Evolutionary conservation across 1,139 yeast species (phyloP).

Genomic region (Groenewaldozyma auringiensis): DNA sequence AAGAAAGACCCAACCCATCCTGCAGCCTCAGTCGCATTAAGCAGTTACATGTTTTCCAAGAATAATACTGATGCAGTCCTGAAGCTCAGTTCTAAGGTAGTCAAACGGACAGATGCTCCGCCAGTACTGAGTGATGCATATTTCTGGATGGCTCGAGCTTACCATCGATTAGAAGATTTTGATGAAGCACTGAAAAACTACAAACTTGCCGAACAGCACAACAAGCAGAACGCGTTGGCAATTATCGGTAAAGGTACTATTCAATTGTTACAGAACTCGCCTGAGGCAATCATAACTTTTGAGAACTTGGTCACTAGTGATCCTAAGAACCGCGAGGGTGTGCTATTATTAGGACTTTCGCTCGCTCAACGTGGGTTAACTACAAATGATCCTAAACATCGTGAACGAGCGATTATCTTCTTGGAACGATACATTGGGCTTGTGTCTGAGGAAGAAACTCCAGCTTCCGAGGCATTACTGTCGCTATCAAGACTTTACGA

Average conservation of each 20-base stretch:
- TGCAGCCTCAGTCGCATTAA: conserved; percentile 41
- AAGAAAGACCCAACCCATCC: conserved; percentile 32
- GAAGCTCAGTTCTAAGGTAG: conserved; percentile 47
- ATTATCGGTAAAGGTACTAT: conserved; percentile 83
- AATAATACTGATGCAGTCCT: conserved; percentile 51
- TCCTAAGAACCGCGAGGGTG: conserved; percentile 65
- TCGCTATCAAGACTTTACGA: conserved; percentile 65
- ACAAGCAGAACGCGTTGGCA: conserved; percentile 37
- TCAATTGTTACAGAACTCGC: conserved; percentile 61
- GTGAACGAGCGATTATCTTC: conserved; percentile 44
- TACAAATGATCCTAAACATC: conserved; percentile 16
- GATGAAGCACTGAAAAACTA: conserved; percentile 65
- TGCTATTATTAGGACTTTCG: conserved; percentile 19
- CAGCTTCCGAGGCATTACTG: conserved; percentile 60
- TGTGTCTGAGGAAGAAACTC: conserved; percentile 51
- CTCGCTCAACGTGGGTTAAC: conserved; percentile 17
- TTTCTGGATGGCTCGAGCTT: conserved; percentile 80
- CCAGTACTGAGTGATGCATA: conserved; percentile 63
- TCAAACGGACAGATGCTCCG: conserved; percentile 35
- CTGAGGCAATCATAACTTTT: conserved; percentile 80
- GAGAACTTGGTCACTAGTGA: conserved; percentile 64
- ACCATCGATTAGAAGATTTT: conserved; percentile 51
- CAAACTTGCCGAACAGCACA: conserved; percentile 40
- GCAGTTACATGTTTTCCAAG: conserved; percentile 53
- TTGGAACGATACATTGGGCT: conserved; percentile 68